Conservation (phyloP, 164 flowering plant species). For the Pachysandra terminalis region DNA sequence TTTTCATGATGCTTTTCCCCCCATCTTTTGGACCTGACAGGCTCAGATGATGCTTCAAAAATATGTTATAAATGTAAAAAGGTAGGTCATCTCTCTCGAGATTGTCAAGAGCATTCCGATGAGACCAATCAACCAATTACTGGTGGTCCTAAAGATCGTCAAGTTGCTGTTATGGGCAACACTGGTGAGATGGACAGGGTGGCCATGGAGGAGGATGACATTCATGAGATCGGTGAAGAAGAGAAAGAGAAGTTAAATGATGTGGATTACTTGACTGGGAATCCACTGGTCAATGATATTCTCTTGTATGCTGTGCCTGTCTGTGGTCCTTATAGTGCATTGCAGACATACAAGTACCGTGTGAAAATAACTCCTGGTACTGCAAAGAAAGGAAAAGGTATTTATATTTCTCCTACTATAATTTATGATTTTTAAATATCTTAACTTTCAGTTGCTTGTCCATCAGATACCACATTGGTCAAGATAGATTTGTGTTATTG, state of each 20-base stretch:
- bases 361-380: slow-evolving; percentile 89
- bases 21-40: slow-evolving; percentile 24
- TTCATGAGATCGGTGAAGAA: slow-evolving; percentile 87
- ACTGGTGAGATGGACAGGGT: slow-evolving; percentile 47
- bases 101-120: slow-evolving; percentile 68
- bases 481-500: neutral
- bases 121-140: slow-evolving; percentile 25
- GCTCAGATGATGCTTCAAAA: slow-evolving; percentile 54
- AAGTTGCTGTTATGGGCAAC: slow-evolving; percentile 15
- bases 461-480: neutral
- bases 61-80: slow-evolving; percentile 91
- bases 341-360: slow-evolving; percentile 83
- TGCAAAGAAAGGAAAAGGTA: slow-evolving; percentile 95
- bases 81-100: slow-evolving; percentile 79
- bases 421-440: neutral
- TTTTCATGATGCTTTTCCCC: neutral
- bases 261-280: slow-evolving; percentile 89
- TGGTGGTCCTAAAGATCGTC: slow-evolving; percentile 19
- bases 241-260: slow-evolving; percentile 83
- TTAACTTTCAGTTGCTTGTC: neutral
- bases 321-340: slow-evolving; percentile 85
- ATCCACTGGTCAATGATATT: slow-evolving; percentile 74
- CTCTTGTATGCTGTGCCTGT: slow-evolving; percentile 96
- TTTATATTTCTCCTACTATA: neutral
- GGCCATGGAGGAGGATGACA: slow-evolving; percentile 85